phyloP scores from a whole-genome alignment of 345 rosid genomes.

The Arabis alpina region DNA sequence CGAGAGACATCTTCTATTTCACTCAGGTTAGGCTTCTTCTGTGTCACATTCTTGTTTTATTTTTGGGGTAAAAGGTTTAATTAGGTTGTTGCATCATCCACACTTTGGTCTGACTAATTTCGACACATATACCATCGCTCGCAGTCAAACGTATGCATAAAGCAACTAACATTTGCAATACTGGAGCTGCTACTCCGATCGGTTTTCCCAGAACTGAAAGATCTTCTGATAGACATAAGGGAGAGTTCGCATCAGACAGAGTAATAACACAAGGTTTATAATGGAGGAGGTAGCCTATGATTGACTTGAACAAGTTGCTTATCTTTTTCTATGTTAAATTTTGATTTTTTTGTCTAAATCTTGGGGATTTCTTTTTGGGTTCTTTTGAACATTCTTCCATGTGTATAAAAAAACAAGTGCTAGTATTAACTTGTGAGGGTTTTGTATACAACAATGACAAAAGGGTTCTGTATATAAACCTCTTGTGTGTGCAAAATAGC shows the following conservation, averaged over 20 bases:
- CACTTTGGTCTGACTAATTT: conserved; percentile 9
- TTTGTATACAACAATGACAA: conserved; percentile 28
- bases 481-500: conserved; percentile 13
- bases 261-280: conserved; percentile 19
- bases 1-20: conserved; percentile 90
- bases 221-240: conserved; percentile 67
- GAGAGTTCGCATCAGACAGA: conserved; percentile 47
- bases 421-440: conserved; percentile 31
- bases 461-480: conserved; percentile 38
- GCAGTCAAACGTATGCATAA: conserved; percentile 91
- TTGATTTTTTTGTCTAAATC: conserved; percentile 21
- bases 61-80: not conserved
- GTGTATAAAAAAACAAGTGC: conserved; percentile 36
- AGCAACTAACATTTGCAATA: conserved; percentile 81
- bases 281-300: conserved; percentile 34
- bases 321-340: conserved; percentile 21
- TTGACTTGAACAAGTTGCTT: conserved; percentile 36
- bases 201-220: conserved; percentile 86
- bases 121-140: conserved; percentile 2
- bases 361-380: conserved; percentile 24
- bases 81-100: conserved; percentile 20
- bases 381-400: conserved; percentile 32
- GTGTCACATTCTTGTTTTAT: not conserved
- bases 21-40: conserved; percentile 67
- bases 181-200: conserved; percentile 74